phyloP scores from a whole-genome alignment of 164 flowering plant genomes.

The Chimonanthus praecox region DNA sequence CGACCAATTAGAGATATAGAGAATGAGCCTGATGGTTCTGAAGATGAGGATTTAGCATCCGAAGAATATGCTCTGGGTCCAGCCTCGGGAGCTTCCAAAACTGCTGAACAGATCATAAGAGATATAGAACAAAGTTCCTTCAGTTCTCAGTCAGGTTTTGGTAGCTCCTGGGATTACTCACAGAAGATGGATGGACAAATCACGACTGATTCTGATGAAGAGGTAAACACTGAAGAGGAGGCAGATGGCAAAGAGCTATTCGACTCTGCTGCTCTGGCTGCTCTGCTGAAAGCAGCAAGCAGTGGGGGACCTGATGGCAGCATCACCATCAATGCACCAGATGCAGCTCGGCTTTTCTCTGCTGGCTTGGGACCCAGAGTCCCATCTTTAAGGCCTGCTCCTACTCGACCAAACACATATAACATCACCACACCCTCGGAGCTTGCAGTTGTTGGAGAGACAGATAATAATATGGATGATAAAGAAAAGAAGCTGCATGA shows the following conservation, averaged over 20 bases:
- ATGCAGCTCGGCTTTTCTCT: slow-evolving; percentile 72
- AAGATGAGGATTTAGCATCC: slow-evolving; percentile 37
- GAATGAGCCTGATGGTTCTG: slow-evolving; percentile 15
- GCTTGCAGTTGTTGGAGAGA: slow-evolving; percentile 25
- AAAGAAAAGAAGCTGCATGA: slow-evolving; percentile 76
- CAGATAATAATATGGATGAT: slow-evolving; percentile 56
- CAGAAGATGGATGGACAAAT: slow-evolving; percentile 74
- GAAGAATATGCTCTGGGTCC: slow-evolving; percentile 50
- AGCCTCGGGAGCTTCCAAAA: slow-evolving; percentile 53
- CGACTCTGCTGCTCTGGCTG: slow-evolving; percentile 94
- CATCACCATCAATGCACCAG: slow-evolving; percentile 57
- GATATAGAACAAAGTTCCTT: slow-evolving; percentile 55
- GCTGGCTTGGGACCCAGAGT: slow-evolving; percentile 84
- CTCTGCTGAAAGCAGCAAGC: slow-evolving; percentile 83
- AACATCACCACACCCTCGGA: slow-evolving; percentile 36
- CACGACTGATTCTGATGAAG: slow-evolving; percentile 86
- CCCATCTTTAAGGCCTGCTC: slow-evolving; percentile 49
- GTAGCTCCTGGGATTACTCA: slow-evolving; percentile 36
- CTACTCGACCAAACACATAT: slow-evolving; percentile 42
- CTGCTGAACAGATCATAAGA: slow-evolving; percentile 65
- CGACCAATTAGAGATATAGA: slow-evolving; percentile 10
- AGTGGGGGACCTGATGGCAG: slow-evolving; percentile 7
- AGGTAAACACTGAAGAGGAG: slow-evolving; percentile 78
- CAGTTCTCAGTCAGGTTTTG: slow-evolving; percentile 43
- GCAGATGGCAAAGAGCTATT: slow-evolving; percentile 71